phyloP scores from a whole-genome alignment of 1,139 yeast species.

The Debaryomycetaceae sp. region DNA sequence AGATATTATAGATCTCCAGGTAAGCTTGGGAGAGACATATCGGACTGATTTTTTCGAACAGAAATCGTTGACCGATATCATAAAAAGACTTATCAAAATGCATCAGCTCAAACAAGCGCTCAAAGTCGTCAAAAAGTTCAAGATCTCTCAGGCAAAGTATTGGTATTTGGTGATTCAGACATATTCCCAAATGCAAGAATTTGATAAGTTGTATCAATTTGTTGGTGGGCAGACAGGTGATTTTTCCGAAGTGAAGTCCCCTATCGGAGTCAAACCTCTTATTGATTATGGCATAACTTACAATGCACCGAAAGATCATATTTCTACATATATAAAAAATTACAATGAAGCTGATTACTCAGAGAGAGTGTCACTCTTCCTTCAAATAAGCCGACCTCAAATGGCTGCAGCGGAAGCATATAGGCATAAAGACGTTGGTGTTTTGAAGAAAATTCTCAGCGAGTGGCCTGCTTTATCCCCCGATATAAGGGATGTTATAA shows the following conservation, averaged over 20 bases:
- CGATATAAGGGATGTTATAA: conserved; percentile 12
- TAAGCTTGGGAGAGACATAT: conserved; percentile 52
- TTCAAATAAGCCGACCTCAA: conserved; percentile 51
- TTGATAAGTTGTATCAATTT: conserved; percentile 58
- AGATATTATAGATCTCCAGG: conserved; percentile 50
- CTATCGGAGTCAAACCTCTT: conserved; percentile 72
- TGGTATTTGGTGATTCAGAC: conserved; percentile 62
- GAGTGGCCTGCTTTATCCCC: not conserved
- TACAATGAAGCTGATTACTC: conserved; percentile 31
- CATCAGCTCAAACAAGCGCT: conserved; percentile 59
- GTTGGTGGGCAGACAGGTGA: conserved; percentile 25
- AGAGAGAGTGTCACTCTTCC: conserved; percentile 47
- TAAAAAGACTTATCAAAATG: conserved; percentile 51
- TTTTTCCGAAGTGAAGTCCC: conserved; percentile 47
- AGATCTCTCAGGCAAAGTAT: conserved; percentile 58
- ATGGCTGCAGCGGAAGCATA: conserved; percentile 63
- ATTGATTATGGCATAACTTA: conserved; percentile 50
- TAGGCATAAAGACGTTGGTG: conserved; percentile 48
- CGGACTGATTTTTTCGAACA: conserved; percentile 49
- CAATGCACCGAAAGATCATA: conserved; percentile 43
- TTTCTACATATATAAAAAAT: conserved; percentile 34
- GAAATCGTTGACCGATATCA: conserved; percentile 53
- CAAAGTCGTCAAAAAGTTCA: conserved; percentile 58
- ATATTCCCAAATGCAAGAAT: conserved; percentile 50
- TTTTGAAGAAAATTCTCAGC: conserved; percentile 33